Evolutionary conservation across 192 early-diverging fungal species (phyloP), one percentile per base, ranked within the genome.

Genomic region (Piromyces finnis): DNA sequence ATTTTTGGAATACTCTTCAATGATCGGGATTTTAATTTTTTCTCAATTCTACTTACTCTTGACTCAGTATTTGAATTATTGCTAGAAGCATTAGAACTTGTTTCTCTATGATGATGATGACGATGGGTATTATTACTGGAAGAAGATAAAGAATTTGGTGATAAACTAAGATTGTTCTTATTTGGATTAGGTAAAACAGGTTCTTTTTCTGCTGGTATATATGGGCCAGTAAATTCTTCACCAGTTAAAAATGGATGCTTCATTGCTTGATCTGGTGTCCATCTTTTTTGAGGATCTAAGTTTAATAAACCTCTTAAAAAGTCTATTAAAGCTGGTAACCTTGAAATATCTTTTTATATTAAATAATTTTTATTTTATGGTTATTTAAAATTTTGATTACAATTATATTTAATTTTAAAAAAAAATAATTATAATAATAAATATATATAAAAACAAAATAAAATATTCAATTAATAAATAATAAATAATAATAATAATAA

Each of bases 231-330:
- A 68, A n/a, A 68, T 68, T 68, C 51, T 78, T 87, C 82, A 30
- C 87, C 89, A 28, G 89, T 89, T 81, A 95, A 88, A 94, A 95
- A 96, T 28, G 89, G 92, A 87, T 98, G 95, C 28, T 88, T 83
- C 59, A 96, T 86, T 12, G 96, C 95, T 83, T 96, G 88, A 12
- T 86, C 87, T n/a, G 93, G 93, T 5, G 95, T 95, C 84, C 92
- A 85, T 78, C 96, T 93, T 77, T 90, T 85, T 16, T 82, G 78
- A 6, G 93, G 94, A 85, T 96, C 89, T 17, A 94, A 85, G 28
- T 85, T 81, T 27, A 95, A 85, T 26, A 93, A 82, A 35, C 83
- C 83, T 29, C 86, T 86, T 83, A 95, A 94, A 79, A 95, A 94
- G 79, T 93, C 90, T 26, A 68, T 26, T 68, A 68, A 68, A 68